phyloP scores from a whole-genome alignment of 805 yeast genomes.

The Kluyveromyces wickerhamii region DNA sequence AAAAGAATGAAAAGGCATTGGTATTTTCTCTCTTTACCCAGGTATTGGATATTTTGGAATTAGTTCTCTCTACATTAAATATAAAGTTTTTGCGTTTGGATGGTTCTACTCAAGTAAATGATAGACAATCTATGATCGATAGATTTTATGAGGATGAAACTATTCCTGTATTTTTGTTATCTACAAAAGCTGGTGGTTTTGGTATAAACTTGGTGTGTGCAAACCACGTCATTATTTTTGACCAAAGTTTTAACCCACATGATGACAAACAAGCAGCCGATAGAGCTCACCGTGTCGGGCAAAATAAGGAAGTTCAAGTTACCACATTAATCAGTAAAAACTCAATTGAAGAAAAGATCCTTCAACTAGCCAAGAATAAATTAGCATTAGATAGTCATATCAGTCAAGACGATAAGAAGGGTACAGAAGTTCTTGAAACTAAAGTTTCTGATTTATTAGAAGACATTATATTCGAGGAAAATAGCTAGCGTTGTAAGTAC shows the following conservation, averaged over 20 bases:
- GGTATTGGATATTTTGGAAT: conserved; percentile 79
- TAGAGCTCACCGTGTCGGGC: conserved; percentile 97
- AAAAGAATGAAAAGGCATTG: conserved; percentile 55
- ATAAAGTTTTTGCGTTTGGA: conserved; percentile 79
- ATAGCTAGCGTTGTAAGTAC: conserved; percentile 2
- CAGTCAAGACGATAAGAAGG: conserved; percentile 39
- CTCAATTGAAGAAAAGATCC: conserved; percentile 85
- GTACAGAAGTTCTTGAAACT: conserved; percentile 39
- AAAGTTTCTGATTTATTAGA: conserved; percentile 43
- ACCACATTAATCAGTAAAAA: conserved; percentile 61
- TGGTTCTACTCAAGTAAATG: conserved; percentile 90
- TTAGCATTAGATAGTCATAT: conserved; percentile 62
- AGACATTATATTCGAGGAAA: conserved; percentile 26
- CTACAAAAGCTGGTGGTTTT: conserved; percentile 98
- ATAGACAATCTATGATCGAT: conserved; percentile 87
- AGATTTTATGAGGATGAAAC: conserved; percentile 72
- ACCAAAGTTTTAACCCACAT: conserved; percentile 94
- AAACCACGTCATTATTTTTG: conserved; percentile 82
- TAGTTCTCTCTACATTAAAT: conserved; percentile 52
- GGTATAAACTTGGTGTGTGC: conserved; percentile 97
- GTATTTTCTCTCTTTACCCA: conserved; percentile 91
- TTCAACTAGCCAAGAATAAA: conserved; percentile 80
- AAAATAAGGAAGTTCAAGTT: conserved; percentile 74
- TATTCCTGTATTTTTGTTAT: conserved; percentile 78
- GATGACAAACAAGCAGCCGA: conserved; percentile 99